phyloP scores from a whole-genome alignment of 75 land plant species.

The Azolla pinnata region DNA sequence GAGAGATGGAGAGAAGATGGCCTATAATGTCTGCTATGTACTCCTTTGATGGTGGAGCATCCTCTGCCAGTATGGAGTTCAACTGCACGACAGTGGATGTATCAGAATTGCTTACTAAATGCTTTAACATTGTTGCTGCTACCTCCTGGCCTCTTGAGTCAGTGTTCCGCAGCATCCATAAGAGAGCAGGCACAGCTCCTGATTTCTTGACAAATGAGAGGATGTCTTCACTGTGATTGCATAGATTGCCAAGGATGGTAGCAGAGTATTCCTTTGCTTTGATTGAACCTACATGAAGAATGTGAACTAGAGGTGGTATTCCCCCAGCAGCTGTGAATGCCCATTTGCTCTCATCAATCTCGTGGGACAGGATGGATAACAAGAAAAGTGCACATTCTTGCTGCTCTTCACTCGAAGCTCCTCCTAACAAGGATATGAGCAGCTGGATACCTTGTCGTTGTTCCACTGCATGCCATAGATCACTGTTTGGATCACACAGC shows the following conservation, averaged over 20 bases:
- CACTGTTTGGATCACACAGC: slow-evolving; percentile 13
- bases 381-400: slow-evolving; percentile 45
- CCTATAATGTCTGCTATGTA: slow-evolving; percentile 33
- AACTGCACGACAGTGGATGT: slow-evolving; percentile 55
- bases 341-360: slow-evolving; percentile 44
- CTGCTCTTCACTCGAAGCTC: slow-evolving; percentile 29
- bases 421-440: slow-evolving; percentile 37
- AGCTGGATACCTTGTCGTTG: slow-evolving; percentile 44
- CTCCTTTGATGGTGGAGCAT: slow-evolving; percentile 32
- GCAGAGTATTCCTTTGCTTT: slow-evolving; percentile 48
- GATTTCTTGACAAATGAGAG: slow-evolving; percentile 27
- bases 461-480: slow-evolving; percentile 32
- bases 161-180: slow-evolving; percentile 37
- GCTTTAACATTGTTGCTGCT: slow-evolving; percentile 44
- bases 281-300: slow-evolving; percentile 35
- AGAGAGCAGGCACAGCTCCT: slow-evolving; percentile 43
- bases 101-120: slow-evolving; percentile 56
- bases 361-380: slow-evolving; percentile 37
- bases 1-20: slow-evolving; percentile 28
- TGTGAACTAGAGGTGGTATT: slow-evolving; percentile 44
- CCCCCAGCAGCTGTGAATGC: slow-evolving; percentile 56
- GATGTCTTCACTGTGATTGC: slow-evolving; percentile 47
- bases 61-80: slow-evolving; percentile 45
- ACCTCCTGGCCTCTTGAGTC: slow-evolving; percentile 36
- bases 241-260: slow-evolving; percentile 31